phyloP scores from a whole-genome alignment of 2,329 filamentous ascomycete species.

The Fusarium siculi region DNA sequence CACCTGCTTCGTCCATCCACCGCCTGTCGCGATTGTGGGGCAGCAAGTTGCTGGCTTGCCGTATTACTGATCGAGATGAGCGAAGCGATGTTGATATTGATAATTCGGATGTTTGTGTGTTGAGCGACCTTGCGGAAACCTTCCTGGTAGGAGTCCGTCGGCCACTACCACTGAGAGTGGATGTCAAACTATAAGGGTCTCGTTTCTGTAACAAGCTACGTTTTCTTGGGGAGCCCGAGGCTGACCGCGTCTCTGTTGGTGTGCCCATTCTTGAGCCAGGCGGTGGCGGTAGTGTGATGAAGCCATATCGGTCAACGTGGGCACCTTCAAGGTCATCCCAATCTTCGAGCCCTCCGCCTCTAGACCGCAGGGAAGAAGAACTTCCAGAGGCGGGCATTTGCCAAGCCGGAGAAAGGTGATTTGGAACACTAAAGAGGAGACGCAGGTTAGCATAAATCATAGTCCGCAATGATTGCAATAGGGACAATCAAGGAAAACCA shows the following conservation, averaged over 20 bases:
- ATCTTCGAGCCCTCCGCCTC: conserved; percentile 69
- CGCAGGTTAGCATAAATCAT: conserved; percentile 44
- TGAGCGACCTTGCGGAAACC: conserved; percentile 66
- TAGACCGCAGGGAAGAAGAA: conserved; percentile 57
- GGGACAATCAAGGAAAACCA: conserved; percentile 61
- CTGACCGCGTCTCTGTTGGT: conserved; percentile 54
- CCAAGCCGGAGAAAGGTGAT: conserved; percentile 48
- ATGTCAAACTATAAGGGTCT: conserved; percentile 51
- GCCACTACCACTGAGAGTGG: conserved; percentile 52
- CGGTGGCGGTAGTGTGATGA: conserved; percentile 64
- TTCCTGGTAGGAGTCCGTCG: conserved; percentile 62
- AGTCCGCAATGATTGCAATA: conserved; percentile 36
- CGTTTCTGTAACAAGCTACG: conserved; percentile 56
- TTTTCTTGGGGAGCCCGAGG: conserved; percentile 58
- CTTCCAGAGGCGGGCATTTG: conserved; percentile 55
- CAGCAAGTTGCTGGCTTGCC: conserved; percentile 68
- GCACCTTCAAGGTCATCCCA: conserved; percentile 72
- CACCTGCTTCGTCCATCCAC: conserved; percentile 73
- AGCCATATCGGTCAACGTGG: conserved; percentile 75
- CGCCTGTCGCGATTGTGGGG: conserved; percentile 70
- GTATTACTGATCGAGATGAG: conserved; percentile 65
- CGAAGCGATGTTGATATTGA: conserved; percentile 61
- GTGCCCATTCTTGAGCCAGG: conserved; percentile 55
- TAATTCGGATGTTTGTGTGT: conserved; percentile 65
- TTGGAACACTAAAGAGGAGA: conserved; percentile 41